Evolutionary conservation across 306 rosid species (phyloP).

Genomic region (Hippophae rhamnoides): DNA sequence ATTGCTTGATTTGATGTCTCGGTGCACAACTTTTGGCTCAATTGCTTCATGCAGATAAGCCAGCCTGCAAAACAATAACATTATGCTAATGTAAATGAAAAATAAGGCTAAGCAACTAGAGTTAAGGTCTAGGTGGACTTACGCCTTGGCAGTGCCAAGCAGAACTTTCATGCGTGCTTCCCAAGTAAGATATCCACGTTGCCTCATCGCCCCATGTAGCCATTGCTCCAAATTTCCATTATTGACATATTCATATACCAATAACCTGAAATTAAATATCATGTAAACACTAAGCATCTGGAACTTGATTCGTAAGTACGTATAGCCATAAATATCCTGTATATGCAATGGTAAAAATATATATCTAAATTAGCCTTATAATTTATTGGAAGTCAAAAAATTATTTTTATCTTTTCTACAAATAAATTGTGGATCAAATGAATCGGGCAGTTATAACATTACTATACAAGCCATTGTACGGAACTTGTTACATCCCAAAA

Average conservation of each 20-base stretch:
- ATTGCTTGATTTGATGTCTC: constrained; percentile 90
- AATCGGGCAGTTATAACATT: too few species aligned
- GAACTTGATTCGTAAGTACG: neutral
- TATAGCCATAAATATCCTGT: neutral
- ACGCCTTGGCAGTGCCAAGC: constrained; percentile 89
- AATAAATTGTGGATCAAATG: too few species aligned
- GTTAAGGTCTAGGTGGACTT: constrained; percentile 20
- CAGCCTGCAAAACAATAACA: constrained; percentile 42
- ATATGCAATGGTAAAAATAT: too few species aligned
- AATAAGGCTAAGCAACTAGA: constrained; percentile 3
- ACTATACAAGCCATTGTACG: too few species aligned
- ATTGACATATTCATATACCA: constrained; percentile 81
- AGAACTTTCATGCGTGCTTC: constrained; percentile 88
- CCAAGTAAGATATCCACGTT: constrained; percentile 79
- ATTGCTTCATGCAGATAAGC: constrained; percentile 96
- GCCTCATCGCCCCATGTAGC: constrained; percentile 86
- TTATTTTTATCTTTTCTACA: too few species aligned
- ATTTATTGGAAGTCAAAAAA: too few species aligned
- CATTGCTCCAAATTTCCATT: constrained; percentile 86
- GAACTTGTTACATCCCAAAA: too few species aligned
- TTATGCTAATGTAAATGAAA: constrained; percentile 13
- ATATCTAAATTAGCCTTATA: too few species aligned
- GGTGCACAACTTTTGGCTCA: constrained; percentile 91
- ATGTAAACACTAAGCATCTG: neutral
- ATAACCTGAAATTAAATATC: constrained; percentile 44